A percentile compares a stretch with the other conserved stretches of the same genome.
Conservation (phyloP, 2,329 filamentous ascomycete species). For the Sarocladiaceae sp. region DNA sequence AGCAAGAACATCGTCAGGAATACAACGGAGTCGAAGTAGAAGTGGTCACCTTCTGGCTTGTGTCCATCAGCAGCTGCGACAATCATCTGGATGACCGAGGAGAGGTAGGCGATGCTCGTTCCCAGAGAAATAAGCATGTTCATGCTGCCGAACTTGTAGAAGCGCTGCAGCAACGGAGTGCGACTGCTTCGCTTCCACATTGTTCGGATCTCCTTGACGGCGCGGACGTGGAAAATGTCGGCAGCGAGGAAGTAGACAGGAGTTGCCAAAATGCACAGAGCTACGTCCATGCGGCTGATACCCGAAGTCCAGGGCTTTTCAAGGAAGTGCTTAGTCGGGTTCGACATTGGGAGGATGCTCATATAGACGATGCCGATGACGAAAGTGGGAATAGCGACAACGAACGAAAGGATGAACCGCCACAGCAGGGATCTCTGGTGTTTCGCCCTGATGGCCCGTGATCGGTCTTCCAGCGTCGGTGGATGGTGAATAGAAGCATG, state of each 20-base stretch:
- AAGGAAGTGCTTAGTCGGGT: slow-evolving; percentile 58
- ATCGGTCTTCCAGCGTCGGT: slow-evolving; percentile 78
- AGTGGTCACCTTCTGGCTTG: slow-evolving; percentile 39
- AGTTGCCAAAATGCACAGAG: slow-evolving; percentile 76
- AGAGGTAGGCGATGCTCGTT: slow-evolving; percentile 81
- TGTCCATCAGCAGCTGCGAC: slow-evolving; percentile 48
- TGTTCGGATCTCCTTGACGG: slow-evolving; percentile 71
- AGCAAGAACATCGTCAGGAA: slow-evolving; percentile 89
- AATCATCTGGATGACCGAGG: slow-evolving; percentile 75
- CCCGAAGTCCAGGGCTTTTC: slow-evolving; percentile 69
- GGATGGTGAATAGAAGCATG: slow-evolving; percentile 70
- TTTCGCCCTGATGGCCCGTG: slow-evolving; percentile 64
- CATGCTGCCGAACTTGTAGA: slow-evolving; percentile 96
- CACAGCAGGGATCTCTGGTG: slow-evolving; percentile 66
- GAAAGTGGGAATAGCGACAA: slow-evolving; percentile 76
- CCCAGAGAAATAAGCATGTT: slow-evolving; percentile 89
- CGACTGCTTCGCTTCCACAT: slow-evolving; percentile 75
- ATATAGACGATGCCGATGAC: slow-evolving; percentile 88
- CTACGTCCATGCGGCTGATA: slow-evolving; percentile 72
- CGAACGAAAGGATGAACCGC: slow-evolving; percentile 65
- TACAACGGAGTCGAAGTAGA: slow-evolving; percentile 91
- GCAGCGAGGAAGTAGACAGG: slow-evolving; percentile 85
- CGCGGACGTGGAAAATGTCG: slow-evolving; percentile 77
- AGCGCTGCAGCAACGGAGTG: slow-evolving; percentile 67
- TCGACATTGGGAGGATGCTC: slow-evolving; percentile 63